A percentile compares a stretch with the other conserved stretches of the same genome.
phyloP scores from a whole-genome alignment of 306 rosid genomes.

The Elaeagnus macrophylla region DNA sequence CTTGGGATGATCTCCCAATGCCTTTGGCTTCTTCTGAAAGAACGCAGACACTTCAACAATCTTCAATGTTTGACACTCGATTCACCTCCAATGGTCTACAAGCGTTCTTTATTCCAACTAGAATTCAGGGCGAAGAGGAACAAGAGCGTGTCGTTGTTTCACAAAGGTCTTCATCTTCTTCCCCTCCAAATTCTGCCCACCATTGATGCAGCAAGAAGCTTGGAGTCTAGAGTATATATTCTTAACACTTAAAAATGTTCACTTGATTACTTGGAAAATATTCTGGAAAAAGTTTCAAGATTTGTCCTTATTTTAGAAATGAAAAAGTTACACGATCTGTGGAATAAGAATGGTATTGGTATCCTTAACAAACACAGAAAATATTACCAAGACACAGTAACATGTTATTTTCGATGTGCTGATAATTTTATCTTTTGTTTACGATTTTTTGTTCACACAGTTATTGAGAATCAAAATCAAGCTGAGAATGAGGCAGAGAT shows the following conservation, averaged over 20 bases:
- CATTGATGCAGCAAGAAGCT: constrained; percentile 25
- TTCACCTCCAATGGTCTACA: constrained; percentile 29
- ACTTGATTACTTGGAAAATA: no score
- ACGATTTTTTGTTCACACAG: background rate
- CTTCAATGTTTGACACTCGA: constrained; percentile 40
- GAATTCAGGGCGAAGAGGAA: constrained; percentile 31
- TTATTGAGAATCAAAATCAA: constrained; percentile 14
- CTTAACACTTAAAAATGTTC: no score
- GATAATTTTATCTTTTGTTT: no score
- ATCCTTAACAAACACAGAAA: no score
- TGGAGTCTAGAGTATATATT: background rate
- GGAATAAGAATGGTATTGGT: no score
- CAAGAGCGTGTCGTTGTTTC: constrained; percentile 30
- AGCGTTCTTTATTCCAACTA: constrained; percentile 37
- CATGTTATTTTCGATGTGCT: no score
- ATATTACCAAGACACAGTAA: no score
- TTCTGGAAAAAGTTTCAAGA: no score
- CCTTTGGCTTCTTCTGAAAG: constrained; percentile 24
- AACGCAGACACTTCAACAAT: constrained; percentile 25
- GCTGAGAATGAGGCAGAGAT: constrained; percentile 6
- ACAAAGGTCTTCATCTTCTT: constrained; percentile 34
- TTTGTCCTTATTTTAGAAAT: no score
- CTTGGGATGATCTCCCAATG: constrained; percentile 37
- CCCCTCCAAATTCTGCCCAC: constrained; percentile 39
- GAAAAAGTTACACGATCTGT: no score